Conservation (phyloP, 2,329 filamentous ascomycete species). For the Sporothrix protearum region DNA sequence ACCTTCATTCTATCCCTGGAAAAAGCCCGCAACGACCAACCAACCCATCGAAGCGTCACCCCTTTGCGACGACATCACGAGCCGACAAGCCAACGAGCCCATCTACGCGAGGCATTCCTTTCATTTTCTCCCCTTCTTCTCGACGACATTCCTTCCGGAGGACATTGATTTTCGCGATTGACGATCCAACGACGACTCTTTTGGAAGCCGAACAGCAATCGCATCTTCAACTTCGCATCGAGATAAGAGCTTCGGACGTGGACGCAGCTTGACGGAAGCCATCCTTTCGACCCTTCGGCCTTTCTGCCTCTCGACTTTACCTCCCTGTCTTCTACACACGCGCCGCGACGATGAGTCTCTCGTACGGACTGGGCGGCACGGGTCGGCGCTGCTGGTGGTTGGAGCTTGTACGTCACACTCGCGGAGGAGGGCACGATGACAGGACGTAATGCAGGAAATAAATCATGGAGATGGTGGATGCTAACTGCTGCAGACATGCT, state of each 20-base stretch:
- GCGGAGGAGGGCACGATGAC: background rate
- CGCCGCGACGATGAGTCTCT: slow-evolving; percentile 61
- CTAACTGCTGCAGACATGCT: slow-evolving; percentile 75
- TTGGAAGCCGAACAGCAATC: background rate
- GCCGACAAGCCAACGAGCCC: background rate
- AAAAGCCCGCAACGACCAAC: slow-evolving; percentile 6
- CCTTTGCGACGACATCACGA: background rate
- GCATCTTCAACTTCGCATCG: background rate
- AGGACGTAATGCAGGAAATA: background rate
- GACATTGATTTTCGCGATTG: background rate
- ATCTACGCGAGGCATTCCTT: background rate
- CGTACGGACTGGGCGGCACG: slow-evolving; percentile 66
- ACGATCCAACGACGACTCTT: background rate
- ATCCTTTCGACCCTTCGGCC: too few species aligned
- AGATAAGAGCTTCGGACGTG: slow-evolving; percentile 4
- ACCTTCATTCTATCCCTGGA: slow-evolving; percentile 8
- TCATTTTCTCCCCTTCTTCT: background rate
- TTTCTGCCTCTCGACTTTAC: background rate
- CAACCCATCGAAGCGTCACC: background rate
- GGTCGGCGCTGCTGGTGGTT: slow-evolving; percentile 66
- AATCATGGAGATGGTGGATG: background rate
- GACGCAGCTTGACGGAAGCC: background rate
- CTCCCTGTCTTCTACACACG: background rate
- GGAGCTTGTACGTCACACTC: slow-evolving; percentile 65
- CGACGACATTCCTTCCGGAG: slow-evolving; percentile 7